Conservation (phyloP, 2,329 filamentous ascomycete species). For the Neoarthrinium moseri region DNA sequence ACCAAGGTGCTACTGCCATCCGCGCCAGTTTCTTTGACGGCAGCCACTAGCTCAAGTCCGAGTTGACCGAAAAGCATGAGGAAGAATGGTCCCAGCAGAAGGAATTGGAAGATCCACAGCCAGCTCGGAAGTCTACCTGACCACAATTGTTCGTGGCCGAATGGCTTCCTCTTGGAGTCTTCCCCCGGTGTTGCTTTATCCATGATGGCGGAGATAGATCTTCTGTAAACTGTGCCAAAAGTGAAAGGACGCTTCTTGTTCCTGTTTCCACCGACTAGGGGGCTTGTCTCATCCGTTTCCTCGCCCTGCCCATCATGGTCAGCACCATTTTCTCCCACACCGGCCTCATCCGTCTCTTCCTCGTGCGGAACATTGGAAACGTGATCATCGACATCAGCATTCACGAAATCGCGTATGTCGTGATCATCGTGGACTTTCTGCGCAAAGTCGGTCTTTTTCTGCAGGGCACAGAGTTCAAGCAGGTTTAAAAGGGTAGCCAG, state of each 20-base stretch:
- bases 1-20: constrained; percentile 71
- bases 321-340: constrained; percentile 23
- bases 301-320: constrained; percentile 13
- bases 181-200: constrained; percentile 27
- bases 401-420: constrained; percentile 37
- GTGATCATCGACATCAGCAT: constrained; percentile 20
- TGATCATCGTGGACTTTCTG: constrained; percentile 52
- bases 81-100: constrained; percentile 72
- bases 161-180: constrained; percentile 38
- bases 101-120: constrained; percentile 85
- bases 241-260: constrained; percentile 62
- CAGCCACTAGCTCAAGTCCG: constrained; percentile 67
- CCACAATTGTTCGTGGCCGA: constrained; percentile 80
- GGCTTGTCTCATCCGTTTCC: constrained; percentile 47
- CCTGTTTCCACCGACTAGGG: constrained; percentile 74
- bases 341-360: constrained; percentile 13
- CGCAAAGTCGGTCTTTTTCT: constrained; percentile 69
- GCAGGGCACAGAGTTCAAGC: constrained; percentile 76
- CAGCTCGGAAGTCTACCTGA: constrained; percentile 75
- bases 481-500: constrained; percentile 73
- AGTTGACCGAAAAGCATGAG: constrained; percentile 74
- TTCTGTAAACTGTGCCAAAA: constrained; percentile 55
- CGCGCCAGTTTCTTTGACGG: constrained; percentile 73
- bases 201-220: constrained; percentile 38
- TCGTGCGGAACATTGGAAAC: constrained; percentile 12